Base-by-base conservation (phyloP, 495 filamentous ascomycete species). In the Penicillium lividum region DNA sequence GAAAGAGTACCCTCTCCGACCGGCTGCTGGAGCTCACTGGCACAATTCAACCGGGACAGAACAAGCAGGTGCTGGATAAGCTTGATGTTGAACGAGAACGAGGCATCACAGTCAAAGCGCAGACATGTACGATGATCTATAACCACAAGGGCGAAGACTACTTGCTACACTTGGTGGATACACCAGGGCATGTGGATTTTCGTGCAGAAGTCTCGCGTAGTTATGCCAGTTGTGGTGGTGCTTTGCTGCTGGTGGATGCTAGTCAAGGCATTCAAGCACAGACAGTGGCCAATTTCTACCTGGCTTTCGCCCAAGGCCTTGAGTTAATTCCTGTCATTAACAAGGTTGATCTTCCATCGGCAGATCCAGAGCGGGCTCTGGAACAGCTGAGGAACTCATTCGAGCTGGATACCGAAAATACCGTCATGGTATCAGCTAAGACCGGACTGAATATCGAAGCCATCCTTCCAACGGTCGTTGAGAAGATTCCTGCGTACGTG, bases 111-210 rank as follows among this genome's bases (percentile, higher is more conserved):
- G 94, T 98, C 70, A 98, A 98, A 77, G 94, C 94, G 45, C 95
- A 98, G 77, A 98, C 94, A 53, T 98, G 95, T 77, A 92, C 86
- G 36, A 98, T 98, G 94, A 82, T 98, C 43, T 97, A 97, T 73
- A 90, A 90, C 36, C 77, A 92, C 70, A 78, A 90, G 22, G 91
- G 89, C 3, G 80, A 88, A 54, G 94, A 98, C 68, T 97, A 98
- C 73, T 79, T 98, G 28, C 77, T 98, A 11, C 94, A 98, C 74
- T 80, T 98, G 43, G 92, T 98, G 50, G 94, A 98, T 74, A 98
- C 94, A 0, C 94, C 94, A 10, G 94, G 94, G 8, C 94, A 98
- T 78, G 94, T 98, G 43, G 94, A 98, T 73, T 98, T 98, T 73
- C 84, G 94, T 36, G 93, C 94, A 36, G 94, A 98, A 67, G 94